Percentiles rank a stretch among this genome's conserved stretches.
phyloP scores from a whole-genome alignment of 495 filamentous ascomycete species.

The Lichenothelia convexa region DNA sequence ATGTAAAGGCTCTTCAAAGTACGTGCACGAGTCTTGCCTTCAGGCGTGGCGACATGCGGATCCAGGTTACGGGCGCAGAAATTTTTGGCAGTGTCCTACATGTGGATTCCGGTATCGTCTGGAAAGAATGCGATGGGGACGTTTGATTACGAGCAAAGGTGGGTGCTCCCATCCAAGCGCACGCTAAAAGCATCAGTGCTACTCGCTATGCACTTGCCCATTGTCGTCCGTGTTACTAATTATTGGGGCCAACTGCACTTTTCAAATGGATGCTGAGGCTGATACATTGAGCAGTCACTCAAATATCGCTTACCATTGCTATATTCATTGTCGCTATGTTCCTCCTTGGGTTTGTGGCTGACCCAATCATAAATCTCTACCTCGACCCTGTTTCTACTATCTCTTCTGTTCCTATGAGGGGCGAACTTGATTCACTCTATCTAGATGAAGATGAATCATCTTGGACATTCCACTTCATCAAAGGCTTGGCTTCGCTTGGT shows the following conservation, averaged over 20 bases:
- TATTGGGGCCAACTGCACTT: not conserved
- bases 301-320: constrained; percentile 44
- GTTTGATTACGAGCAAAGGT: constrained; percentile 49
- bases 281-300: constrained; percentile 29
- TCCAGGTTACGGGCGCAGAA: constrained; percentile 42
- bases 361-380: constrained; percentile 81
- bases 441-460: constrained; percentile 29
- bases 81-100: constrained; percentile 78
- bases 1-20: constrained; percentile 81
- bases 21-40: constrained; percentile 90
- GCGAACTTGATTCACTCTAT: constrained; percentile 2
- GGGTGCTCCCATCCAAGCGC: too few relatives aligned
- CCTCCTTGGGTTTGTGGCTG: constrained; percentile 71
- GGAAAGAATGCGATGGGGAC: constrained; percentile 55
- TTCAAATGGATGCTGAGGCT: too few relatives aligned
- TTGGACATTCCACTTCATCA: constrained; percentile 73
- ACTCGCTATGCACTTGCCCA: not conserved
- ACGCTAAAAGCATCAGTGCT: too few relatives aligned
- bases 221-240: not conserved
- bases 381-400: constrained; percentile 48
- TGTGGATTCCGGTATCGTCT: constrained; percentile 74
- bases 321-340: constrained; percentile 59
- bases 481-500: constrained; percentile 70
- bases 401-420: constrained; percentile 16
- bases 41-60: constrained; percentile 68